Evolutionary conservation across 2,329 filamentous ascomycete genomes (phyloP), one percentile per base, ranked within the genome.

Genomic region (Sclerotinia minor): DNA sequence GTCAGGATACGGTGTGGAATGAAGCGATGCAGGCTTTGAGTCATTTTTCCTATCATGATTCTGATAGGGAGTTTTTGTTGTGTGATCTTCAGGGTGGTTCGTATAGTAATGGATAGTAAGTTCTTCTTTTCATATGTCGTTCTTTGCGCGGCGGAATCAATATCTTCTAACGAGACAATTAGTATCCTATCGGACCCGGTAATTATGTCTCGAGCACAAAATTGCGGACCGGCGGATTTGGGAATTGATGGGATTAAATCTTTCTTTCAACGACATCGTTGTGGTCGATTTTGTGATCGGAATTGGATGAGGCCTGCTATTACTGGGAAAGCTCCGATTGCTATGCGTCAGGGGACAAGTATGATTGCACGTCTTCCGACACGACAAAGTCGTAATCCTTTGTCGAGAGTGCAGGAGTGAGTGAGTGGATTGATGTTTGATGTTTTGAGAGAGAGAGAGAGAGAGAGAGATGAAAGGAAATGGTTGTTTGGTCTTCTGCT

Each of bases 41-140:
- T 64, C 68, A 69, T 2, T 69, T 69, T 44, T 69, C 68, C 1
- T 69, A 69, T 47, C 64, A 67, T 24, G 19, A 29, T 47, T 69
- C 65, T 1, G 35, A 24, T 11, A 15, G 50, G 32, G 9, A 49
- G 13, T 64, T 52, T 19, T 50, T 69, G 13, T 38, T 69, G 38
- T 69, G 68, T 53, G 68, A 69, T 64, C 8, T 69, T 8, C 65
- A 69, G 26, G 68, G 68, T 8, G 65, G 64, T 13, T 32, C n/a
- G 13, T 64, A 69, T 47, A 29, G 64, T 13, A n/a, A 67, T 50
- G 68, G 68, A 35, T 67, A 52, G 64, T 66, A 50, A 60, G 64
- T 60, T 7, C 9, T 13, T 24, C 26, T 38, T 35, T 7, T 19
- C 11, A 53, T 0, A 21, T 21, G 17, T 41, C 1, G 13, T 21